Evolutionary conservation across 352 stramenopile species (phyloP).

Genomic region (Phytophthora idaei): DNA sequence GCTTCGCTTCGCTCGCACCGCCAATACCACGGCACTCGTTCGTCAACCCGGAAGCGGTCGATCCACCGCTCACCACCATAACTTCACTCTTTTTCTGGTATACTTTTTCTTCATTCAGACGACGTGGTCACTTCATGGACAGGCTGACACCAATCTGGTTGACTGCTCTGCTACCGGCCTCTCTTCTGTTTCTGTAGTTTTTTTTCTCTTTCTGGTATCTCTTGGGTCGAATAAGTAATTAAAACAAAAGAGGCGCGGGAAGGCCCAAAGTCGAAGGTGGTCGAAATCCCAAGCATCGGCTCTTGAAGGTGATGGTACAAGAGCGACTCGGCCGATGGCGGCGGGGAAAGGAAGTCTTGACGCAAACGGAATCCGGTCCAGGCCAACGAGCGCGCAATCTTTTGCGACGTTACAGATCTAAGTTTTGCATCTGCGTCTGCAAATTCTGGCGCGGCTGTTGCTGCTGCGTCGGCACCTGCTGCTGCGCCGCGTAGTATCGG

Average conservation of each 20-base stretch:
- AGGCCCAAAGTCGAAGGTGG: conserved; percentile 19
- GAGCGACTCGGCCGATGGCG: conserved; percentile 37
- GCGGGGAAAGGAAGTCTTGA: conserved; percentile 16
- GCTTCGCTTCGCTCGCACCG: conserved; percentile 9
- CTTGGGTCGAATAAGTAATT: conserved; percentile 41
- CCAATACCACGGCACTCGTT: conserved; percentile 4
- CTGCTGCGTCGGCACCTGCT: conserved; percentile 42
- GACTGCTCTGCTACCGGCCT: conserved; percentile 24
- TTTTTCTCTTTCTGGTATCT: conserved; percentile 25
- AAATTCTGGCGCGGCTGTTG: conserved; percentile 43
- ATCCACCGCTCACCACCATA: conserved; percentile 1
- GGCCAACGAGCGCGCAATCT: conserved; percentile 26
- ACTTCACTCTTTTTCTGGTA: conserved; percentile 30
- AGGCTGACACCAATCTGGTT: conserved; percentile 17
- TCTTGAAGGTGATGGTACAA: conserved; percentile 53
- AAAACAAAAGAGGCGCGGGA: conserved; percentile 27
- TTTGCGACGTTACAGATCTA: conserved; percentile 67
- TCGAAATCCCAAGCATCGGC: conserved; percentile 41
- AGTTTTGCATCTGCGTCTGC: conserved; percentile 73
- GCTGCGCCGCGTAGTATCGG: conserved; percentile 53
- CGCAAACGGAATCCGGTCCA: conserved; percentile 27
- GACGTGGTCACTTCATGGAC: conserved; percentile 37
- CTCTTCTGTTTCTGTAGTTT: conserved; percentile 33
- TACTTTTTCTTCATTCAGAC: conserved; percentile 38
- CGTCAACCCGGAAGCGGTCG: background rate